These are phyloP conservation scores for Ceratobasidium sp. DNA, from an alignment of 1,284 basidiomycete species.

Conservation along the genomic window DNA sequence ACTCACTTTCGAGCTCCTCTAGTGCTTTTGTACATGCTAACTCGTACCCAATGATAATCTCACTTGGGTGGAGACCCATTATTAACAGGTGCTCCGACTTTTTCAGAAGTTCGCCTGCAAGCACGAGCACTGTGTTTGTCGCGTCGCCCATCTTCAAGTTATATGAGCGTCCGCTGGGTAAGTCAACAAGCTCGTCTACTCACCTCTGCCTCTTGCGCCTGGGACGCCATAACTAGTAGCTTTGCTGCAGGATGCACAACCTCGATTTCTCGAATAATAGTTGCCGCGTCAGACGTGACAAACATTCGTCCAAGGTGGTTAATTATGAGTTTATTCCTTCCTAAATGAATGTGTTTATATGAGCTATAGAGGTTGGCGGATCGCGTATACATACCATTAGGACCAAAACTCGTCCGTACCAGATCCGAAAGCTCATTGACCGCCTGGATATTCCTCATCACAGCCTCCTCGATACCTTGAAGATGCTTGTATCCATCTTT, in stretches of 20 bases:
- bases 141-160: constrained; percentile 90
- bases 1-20: constrained; percentile 91
- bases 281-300: constrained; percentile 98
- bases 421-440: constrained; percentile 95
- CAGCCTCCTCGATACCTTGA: constrained; percentile 93
- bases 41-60: constrained; percentile 96
- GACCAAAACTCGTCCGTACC: constrained; percentile 95
- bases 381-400: constrained; percentile 78
- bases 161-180: not conserved
- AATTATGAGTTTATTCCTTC: constrained; percentile 95
- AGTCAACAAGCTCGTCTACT: constrained; percentile 51
- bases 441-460: constrained; percentile 95
- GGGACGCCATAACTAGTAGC: constrained; percentile 96
- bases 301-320: constrained; percentile 97
- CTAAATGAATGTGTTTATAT: constrained; percentile 60
- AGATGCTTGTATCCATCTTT: constrained; percentile 96
- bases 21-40: constrained; percentile 90
- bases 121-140: constrained; percentile 95
- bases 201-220: constrained; percentile 94
- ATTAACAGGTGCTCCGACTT: constrained; percentile 93
- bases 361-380: not conserved
- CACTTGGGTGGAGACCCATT: constrained; percentile 97
- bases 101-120: constrained; percentile 96
- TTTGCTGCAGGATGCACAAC: constrained; percentile 99
- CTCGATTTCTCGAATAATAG: constrained; percentile 98